Conservation (phyloP, 352 stramenopile genomes). For the Peronospora belbahrii region DNA sequence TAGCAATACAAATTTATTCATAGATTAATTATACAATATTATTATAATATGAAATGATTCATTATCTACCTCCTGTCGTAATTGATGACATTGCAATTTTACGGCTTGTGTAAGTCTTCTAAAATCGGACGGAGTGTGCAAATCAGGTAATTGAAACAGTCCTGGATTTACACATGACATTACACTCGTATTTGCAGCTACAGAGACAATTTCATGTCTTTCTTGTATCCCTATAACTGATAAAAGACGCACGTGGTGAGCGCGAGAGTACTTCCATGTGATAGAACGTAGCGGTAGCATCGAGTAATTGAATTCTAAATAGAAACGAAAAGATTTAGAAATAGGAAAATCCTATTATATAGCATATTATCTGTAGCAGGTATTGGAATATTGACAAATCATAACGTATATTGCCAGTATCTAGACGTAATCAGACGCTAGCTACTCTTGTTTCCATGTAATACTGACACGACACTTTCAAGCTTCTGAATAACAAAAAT, state of each 20-base stretch:
- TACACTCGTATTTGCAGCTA: conserved; percentile 8
- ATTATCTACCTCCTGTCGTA: conserved; percentile 45
- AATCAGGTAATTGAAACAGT: conserved; percentile 62
- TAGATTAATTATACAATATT: not conserved
- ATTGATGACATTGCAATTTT: conserved; percentile 44
- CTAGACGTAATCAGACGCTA: too few species aligned
- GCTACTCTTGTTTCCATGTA: too few species aligned
- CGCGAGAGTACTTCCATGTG: conserved; percentile 2
- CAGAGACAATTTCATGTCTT: conserved; percentile 3
- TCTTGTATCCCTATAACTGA: conserved; percentile 18
- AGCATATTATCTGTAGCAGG: conserved; percentile 4
- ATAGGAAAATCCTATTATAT: conserved; percentile 1
- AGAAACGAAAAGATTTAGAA: not conserved
- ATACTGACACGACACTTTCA: conserved; percentile 17
- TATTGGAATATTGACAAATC: conserved; percentile 4
- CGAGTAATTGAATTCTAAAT: not conserved
- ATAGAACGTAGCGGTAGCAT: conserved; percentile 7
- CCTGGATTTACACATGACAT: conserved; percentile 24
- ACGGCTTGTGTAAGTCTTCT: conserved; percentile 42
- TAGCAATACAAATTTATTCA: not conserved
- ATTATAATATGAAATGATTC: not conserved
- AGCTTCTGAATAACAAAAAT: conserved; percentile 31
- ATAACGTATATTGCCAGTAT: not conserved
- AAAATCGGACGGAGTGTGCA: conserved; percentile 60
- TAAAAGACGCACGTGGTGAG: conserved; percentile 17